phyloP scores from a whole-genome alignment of 345 rosid species.

The Erysimum cheiranthoides region DNA sequence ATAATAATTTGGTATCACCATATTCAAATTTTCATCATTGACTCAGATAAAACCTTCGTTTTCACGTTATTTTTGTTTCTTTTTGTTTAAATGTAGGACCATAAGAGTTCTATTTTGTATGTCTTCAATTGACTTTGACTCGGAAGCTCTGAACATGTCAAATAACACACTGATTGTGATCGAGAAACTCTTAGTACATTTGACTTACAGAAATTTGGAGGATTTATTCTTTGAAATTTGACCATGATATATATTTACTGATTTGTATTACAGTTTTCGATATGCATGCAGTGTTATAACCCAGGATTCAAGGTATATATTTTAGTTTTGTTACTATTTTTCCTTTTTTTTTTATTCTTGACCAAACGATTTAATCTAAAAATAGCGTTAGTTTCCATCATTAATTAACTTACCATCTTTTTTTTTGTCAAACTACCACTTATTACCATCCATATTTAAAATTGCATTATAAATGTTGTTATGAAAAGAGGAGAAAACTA shows the following conservation, averaged over 20 bases:
- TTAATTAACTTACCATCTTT: too few relatives aligned
- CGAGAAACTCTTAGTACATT: not conserved
- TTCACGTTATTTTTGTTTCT: not conserved
- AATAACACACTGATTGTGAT: not conserved
- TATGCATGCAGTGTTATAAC: not conserved
- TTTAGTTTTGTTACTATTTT: not conserved
- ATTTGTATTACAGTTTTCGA: not conserved
- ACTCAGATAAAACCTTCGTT: constrained; percentile 7
- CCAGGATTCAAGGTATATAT: too few relatives aligned
- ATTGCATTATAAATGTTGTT: not conserved
- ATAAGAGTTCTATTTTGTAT: not conserved
- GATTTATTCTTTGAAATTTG: not conserved
- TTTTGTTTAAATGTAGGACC: not conserved
- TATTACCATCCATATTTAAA: not conserved
- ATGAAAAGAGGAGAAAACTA: not conserved
- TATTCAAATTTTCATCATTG: constrained; percentile 20
- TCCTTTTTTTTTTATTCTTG: not conserved
- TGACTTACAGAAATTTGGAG: not conserved
- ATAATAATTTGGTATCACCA: constrained; percentile 10
- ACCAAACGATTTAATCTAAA: not conserved
- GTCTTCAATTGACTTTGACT: constrained; percentile 22
- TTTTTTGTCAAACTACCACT: not conserved
- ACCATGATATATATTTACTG: not conserved
- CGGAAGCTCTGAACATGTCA: constrained; percentile 32
- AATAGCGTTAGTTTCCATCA: not conserved